Evolutionary conservation across 1,139 yeast genomes (phyloP).

Genomic region (Saccharomyces hybrid): DNA sequence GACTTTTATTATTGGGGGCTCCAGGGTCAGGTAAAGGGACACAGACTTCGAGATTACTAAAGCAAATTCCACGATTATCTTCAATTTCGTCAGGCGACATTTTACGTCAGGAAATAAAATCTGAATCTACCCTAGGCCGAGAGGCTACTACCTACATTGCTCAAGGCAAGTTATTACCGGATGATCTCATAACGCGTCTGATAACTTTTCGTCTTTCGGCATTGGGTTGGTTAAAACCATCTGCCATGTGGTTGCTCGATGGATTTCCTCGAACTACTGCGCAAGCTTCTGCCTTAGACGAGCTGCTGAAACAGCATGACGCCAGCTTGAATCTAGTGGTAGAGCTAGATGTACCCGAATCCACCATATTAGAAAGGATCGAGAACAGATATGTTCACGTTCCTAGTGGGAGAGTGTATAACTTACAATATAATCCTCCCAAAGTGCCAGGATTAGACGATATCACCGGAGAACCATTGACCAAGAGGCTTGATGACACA

Average conservation of each 20-base stretch:
- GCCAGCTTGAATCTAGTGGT: constrained; percentile 63
- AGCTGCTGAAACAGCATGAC: constrained; percentile 36
- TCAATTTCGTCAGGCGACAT: constrained; percentile 81
- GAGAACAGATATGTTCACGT: constrained; percentile 81
- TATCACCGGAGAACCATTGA: constrained; percentile 76
- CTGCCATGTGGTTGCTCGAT: constrained; percentile 67
- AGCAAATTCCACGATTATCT: constrained; percentile 41
- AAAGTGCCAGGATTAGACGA: constrained; percentile 75
- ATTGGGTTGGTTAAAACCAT: constrained; percentile 41
- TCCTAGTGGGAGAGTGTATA: constrained; percentile 81
- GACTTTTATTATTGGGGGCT: constrained; percentile 76
- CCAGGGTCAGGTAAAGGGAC: constrained; percentile 97
- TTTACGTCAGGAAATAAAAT: constrained; percentile 58
- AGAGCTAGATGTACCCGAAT: constrained; percentile 76
- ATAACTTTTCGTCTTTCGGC: constrained; percentile 44
- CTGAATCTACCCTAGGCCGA: constrained; percentile 49
- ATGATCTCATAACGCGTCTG: constrained; percentile 53
- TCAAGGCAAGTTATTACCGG: constrained; percentile 68
- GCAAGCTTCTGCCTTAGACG: constrained; percentile 61
- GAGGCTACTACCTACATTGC: constrained; percentile 51
- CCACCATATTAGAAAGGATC: constrained; percentile 69
- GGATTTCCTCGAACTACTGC: constrained; percentile 80
- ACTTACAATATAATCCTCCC: constrained; percentile 83
- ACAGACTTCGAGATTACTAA: constrained; percentile 58
- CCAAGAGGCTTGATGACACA: constrained; percentile 76